Conservation (phyloP, 2,329 filamentous ascomycete genomes). For the Sporothrix pseudoabietina region DNA sequence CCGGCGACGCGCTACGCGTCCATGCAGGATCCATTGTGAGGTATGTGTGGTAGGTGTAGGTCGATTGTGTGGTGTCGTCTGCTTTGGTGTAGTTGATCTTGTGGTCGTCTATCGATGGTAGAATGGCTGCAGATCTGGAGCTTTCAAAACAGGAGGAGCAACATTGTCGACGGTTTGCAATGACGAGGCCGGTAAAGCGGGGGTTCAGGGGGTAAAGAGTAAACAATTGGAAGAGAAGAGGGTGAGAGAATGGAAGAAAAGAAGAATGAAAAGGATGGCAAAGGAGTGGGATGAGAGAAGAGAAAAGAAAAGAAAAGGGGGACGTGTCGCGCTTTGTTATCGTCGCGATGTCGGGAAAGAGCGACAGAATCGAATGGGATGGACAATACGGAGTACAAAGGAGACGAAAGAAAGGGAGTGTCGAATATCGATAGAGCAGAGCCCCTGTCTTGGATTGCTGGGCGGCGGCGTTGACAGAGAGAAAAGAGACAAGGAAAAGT, state of each 20-base stretch:
- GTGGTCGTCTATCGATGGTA: not conserved
- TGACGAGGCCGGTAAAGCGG: not conserved
- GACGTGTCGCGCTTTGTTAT: not conserved
- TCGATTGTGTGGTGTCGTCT: not conserved
- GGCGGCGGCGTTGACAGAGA: not conserved
- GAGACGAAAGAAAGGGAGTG: not conserved
- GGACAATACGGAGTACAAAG: not conserved
- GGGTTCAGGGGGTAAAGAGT: not conserved
- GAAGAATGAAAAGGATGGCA: not conserved
- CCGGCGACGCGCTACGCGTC: constrained; percentile 22
- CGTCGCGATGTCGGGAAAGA: not conserved
- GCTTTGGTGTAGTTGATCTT: not conserved
- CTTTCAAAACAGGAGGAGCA: constrained; percentile 11
- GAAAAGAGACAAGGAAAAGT: not conserved
- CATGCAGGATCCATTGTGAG: not conserved
- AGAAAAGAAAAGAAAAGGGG: not conserved
- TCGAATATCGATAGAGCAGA: not conserved
- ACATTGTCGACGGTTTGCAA: constrained; percentile 21
- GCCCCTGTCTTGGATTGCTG: constrained; percentile 11
- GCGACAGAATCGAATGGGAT: not conserved
- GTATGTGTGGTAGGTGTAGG: not conserved
- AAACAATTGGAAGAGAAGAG: not conserved
- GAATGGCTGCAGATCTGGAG: constrained; percentile 2
- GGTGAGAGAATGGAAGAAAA: not conserved
- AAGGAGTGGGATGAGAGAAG: not conserved